Evolutionary conservation across 1,284 basidiomycete genomes (phyloP).

Genomic region (Volvariella volvacea): DNA sequence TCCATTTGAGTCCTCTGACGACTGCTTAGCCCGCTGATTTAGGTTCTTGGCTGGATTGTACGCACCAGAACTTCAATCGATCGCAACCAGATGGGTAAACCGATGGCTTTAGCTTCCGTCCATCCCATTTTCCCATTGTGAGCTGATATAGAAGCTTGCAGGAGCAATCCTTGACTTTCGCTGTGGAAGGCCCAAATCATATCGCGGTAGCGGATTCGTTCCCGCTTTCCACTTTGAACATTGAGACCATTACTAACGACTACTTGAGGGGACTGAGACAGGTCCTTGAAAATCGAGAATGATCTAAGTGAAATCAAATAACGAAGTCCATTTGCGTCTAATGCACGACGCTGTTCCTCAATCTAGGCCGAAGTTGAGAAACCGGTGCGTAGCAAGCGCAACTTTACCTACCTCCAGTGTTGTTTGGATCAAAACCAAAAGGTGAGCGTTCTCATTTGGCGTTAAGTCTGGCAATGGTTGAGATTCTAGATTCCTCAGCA

Average conservation of each 20-base stretch:
- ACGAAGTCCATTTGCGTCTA: constrained; percentile 86
- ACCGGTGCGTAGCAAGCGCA: background rate
- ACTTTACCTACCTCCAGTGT: constrained; percentile 67
- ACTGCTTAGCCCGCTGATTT: constrained; percentile 4
- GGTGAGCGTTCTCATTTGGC: constrained; percentile 70
- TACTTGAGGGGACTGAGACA: constrained; percentile 41
- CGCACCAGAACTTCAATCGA: constrained; percentile 72
- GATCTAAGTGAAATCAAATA: constrained; percentile 86
- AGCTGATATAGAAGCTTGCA: constrained; percentile 64
- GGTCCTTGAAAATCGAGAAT: constrained; percentile 71
- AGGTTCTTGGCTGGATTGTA: constrained; percentile 9
- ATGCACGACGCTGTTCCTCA: constrained; percentile 77
- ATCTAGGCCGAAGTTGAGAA: constrained; percentile 40
- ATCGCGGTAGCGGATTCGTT: constrained; percentile 82
- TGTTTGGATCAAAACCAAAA: constrained; percentile 78
- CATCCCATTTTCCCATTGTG: constrained; percentile 83
- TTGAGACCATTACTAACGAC: constrained; percentile 33
- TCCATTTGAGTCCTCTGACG: constrained; percentile 77
- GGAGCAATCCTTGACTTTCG: constrained; percentile 81
- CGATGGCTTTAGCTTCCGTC: constrained; percentile 81
- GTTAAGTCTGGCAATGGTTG: constrained; percentile 65
- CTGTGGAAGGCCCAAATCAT: constrained; percentile 96
- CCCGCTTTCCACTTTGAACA: constrained; percentile 45
- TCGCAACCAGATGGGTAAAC: constrained; percentile 84
- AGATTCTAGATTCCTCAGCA: constrained; percentile 61